Base-by-base conservation (phyloP, 192 early-diverging fungal species). In the Coemansia sp. region DNA sequence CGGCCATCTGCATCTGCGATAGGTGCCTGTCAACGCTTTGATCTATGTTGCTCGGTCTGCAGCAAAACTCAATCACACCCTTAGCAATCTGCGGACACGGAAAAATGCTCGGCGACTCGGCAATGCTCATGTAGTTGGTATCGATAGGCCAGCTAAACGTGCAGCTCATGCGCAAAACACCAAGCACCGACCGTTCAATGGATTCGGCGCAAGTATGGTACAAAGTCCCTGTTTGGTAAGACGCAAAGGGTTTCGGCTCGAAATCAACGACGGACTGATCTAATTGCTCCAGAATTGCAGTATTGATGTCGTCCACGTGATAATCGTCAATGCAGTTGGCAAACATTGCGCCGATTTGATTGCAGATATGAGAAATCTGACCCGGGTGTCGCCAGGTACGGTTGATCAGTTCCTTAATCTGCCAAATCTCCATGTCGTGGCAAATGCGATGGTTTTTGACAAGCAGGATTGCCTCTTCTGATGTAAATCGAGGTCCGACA, bases 361-460 rank as follows among this genome's bases (percentile, higher is more conserved):
- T 3, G 18, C 66, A 67, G 38, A 67, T 37, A 24, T 46, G 38
- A 0, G 22, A 5, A 15, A 67, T 53, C 43, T 61, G 53, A 13
- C 52, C 39, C 4, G 66, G 58, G 46, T 67, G 59, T 13, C 53
- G 52, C 55, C 66, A 61, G 33, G 66, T 67, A 3, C 13, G n/a
- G 9, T 53, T 47, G 15, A 67, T 14, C 19, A 67, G 3, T n/a
- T 57, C 34, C 47, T 57, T 67, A 4, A 61, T 54, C 33, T 61
- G 66, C 59, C 45, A 55, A 10, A 43, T 39, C 4, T 39, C 34
- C 18, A 53, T n/a, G 1, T 15, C 23, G 13, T 10, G 15, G 8
- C 21, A n/a, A 4, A 61, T 14, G 0, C 21, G 22, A 11, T 15
- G 27, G 5, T 9, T 45, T 11, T 25, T 30, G 12, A 67, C 46